Evolutionary conservation across 2,329 filamentous ascomycete species (phyloP).

Genomic region (Zasmidium citrigriseum): DNA sequence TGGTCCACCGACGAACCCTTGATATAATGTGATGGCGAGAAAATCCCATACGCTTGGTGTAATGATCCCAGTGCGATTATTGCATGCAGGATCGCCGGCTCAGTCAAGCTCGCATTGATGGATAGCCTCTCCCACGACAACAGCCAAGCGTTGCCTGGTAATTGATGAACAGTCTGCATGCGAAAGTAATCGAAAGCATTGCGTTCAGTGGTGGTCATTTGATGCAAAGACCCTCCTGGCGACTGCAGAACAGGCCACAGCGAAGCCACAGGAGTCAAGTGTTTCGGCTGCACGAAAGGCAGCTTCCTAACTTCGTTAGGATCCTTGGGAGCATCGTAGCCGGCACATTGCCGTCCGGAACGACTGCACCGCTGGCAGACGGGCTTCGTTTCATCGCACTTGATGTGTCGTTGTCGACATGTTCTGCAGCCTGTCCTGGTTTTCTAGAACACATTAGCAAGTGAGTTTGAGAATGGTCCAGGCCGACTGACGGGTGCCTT

Average conservation of each 20-base stretch:
- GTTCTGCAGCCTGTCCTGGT: background rate
- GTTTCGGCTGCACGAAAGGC: background rate
- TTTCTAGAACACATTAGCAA: background rate
- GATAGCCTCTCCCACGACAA: constrained; percentile 3
- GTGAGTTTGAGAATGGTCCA: background rate
- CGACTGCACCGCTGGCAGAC: background rate
- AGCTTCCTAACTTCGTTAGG: background rate
- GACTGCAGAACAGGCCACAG: background rate
- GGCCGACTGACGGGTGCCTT: background rate
- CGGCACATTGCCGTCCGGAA: background rate
- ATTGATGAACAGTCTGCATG: background rate
- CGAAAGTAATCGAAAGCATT: constrained; percentile 5
- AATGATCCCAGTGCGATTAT: constrained; percentile 2
- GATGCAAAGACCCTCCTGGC: background rate
- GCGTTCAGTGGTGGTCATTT: background rate
- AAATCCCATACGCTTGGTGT: background rate
- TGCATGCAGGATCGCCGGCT: constrained; percentile 3
- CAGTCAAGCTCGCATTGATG: background rate
- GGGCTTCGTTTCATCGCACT: background rate
- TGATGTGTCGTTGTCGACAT: background rate
- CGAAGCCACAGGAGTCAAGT: background rate
- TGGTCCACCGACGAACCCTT: background rate
- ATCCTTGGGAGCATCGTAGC: background rate
- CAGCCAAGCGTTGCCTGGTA: constrained; percentile 4
- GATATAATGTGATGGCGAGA: background rate